phyloP scores from a whole-genome alignment of 345 rosid genomes.

The Eucalyptus curtisii region DNA sequence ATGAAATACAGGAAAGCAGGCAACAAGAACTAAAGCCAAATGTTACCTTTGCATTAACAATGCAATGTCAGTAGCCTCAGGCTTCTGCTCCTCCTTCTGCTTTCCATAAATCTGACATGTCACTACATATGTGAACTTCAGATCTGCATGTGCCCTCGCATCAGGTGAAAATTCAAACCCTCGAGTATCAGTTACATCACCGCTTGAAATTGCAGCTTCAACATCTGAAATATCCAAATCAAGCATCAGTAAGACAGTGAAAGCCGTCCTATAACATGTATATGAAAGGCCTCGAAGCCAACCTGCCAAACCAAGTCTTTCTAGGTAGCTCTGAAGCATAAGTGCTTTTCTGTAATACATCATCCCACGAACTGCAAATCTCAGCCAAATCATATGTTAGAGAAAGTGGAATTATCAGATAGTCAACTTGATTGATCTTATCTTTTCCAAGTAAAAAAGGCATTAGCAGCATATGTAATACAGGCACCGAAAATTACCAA shows the following conservation, averaged over 20 bases:
- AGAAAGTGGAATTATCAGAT: background rate
- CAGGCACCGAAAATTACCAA: background rate
- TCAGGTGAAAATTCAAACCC: constrained; percentile 94
- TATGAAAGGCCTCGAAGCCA: constrained; percentile 3
- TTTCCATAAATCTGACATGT: constrained; percentile 98
- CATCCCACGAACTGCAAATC: constrained; percentile 90
- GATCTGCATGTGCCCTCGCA: constrained; percentile 83
- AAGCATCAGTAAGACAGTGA: background rate
- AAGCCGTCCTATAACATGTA: background rate
- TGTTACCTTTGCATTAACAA: constrained; percentile 79
- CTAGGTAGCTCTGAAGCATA: constrained; percentile 88
- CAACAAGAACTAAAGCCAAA: background rate
- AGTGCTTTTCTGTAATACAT: constrained; percentile 98
- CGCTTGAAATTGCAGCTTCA: constrained; percentile 44
- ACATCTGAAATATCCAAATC: constrained; percentile 28
- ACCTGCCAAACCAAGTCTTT: constrained; percentile 66
- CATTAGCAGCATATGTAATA: background rate
- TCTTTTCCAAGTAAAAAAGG: background rate
- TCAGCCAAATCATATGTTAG: background rate
- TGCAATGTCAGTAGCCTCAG: constrained; percentile 92
- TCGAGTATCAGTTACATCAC: constrained; percentile 42
- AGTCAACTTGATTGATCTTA: background rate
- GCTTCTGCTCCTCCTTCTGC: constrained; percentile 92
- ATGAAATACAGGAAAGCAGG: background rate
- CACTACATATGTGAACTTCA: constrained; percentile 88